phyloP scores from a whole-genome alignment of 164 flowering plant species.

The Tinospora cordifolia region DNA sequence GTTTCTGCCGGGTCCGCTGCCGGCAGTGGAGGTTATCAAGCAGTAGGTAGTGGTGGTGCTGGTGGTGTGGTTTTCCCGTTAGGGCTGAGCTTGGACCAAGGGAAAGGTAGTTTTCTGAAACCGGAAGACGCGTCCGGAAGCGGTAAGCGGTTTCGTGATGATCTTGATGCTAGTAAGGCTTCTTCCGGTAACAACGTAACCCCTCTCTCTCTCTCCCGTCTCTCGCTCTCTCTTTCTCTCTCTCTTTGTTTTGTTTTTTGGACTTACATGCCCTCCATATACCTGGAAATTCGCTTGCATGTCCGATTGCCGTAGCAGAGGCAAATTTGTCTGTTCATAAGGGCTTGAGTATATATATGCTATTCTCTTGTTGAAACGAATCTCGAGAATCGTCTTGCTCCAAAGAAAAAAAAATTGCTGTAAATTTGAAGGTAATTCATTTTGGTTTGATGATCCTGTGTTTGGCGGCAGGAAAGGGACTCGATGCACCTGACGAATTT shows the following conservation, averaged over 20 bases:
- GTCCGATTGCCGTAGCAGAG: too few relatives aligned
- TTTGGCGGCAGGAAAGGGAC: conserved; percentile 21
- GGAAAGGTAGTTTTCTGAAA: conserved; percentile 45
- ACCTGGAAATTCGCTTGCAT: neutral
- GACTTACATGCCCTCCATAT: too few relatives aligned
- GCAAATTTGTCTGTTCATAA: too few relatives aligned
- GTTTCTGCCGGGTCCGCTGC: conserved; percentile 24
- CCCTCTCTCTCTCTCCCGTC: too few relatives aligned
- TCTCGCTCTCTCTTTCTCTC: neutral
- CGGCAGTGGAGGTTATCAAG: conserved; percentile 24
- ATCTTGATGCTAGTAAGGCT: conserved; percentile 32
- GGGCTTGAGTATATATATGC: too few relatives aligned
- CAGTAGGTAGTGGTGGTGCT: too few relatives aligned
- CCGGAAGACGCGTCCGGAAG: conserved; percentile 57
- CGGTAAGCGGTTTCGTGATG: conserved; percentile 54
- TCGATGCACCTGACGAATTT: conserved; percentile 26
- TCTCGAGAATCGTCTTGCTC: too few relatives aligned
- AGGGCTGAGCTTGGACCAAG: conserved; percentile 76
- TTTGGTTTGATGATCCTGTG: neutral
- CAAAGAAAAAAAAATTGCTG: neutral
- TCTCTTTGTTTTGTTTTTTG: too few relatives aligned
- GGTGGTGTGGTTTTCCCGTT: conserved; percentile 38
- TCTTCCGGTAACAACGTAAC: conserved; percentile 28
- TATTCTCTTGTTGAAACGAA: too few relatives aligned
- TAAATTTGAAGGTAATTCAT: neutral